A percentile compares a stretch with the other conserved stretches of the same genome.
Conservation (phyloP, 2,329 filamentous ascomycete species). For the Fusarium coicis region DNA sequence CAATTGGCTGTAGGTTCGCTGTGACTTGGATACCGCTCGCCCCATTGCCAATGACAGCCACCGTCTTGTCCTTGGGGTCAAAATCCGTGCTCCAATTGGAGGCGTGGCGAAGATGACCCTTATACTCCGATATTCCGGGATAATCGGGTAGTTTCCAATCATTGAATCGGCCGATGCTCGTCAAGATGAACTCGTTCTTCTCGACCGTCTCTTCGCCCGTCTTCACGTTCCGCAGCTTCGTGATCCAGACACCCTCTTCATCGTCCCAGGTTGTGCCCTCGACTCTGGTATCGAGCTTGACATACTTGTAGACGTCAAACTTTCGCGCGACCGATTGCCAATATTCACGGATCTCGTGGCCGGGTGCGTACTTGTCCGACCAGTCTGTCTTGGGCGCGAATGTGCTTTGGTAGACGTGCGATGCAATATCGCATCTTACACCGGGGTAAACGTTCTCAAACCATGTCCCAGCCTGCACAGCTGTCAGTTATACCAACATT, state of each 20-base stretch:
- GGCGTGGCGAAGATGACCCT: conserved; percentile 67
- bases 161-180: conserved; percentile 74
- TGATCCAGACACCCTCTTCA: conserved; percentile 62
- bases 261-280: conserved; percentile 66
- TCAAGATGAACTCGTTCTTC: conserved; percentile 69
- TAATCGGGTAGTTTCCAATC: conserved; percentile 72
- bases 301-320: conserved; percentile 70
- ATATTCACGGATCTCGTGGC: conserved; percentile 74
- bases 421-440: conserved; percentile 74
- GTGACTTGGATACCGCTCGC: conserved; percentile 69
- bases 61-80: conserved; percentile 59
- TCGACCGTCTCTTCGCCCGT: conserved; percentile 55
- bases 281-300: conserved; percentile 67
- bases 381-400: conserved; percentile 76
- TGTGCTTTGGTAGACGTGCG: conserved; percentile 76
- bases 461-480: conserved; percentile 61
- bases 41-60: conserved; percentile 73
- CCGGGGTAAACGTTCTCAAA: conserved; percentile 70
- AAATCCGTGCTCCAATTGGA: conserved; percentile 68
- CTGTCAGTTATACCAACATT: background rate
- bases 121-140: conserved; percentile 64
- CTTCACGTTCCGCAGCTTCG: conserved; percentile 56
- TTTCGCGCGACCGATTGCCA: conserved; percentile 72
- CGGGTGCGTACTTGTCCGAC: conserved; percentile 74
- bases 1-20: conserved; percentile 61